Conservation (phyloP, 345 rosid species). For the Populus tremula region DNA sequence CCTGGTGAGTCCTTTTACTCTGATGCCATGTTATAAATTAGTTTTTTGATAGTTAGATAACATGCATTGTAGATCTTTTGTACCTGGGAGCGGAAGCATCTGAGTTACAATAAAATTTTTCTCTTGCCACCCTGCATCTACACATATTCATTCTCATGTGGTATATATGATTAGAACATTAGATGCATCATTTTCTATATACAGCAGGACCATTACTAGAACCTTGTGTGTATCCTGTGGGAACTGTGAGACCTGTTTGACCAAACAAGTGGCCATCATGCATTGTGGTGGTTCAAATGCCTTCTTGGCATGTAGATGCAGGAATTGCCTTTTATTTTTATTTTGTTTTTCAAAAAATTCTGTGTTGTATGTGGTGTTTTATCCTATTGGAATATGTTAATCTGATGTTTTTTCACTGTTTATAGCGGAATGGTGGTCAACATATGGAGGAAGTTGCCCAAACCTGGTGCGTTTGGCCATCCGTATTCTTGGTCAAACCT, state of each 20-base stretch:
- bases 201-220: slow-evolving; percentile 1
- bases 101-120: background rate
- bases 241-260: background rate
- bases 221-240: background rate
- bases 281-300: background rate
- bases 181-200: background rate
- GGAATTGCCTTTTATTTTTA: background rate
- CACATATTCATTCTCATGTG: background rate
- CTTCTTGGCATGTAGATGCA: background rate
- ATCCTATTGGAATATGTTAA: background rate
- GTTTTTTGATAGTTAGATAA: background rate
- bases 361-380: background rate
- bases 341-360: background rate
- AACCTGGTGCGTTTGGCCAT: slow-evolving; percentile 72
- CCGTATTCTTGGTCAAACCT: slow-evolving; percentile 77
- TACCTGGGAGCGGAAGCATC: background rate
- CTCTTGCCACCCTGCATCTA: background rate
- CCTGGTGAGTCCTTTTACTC: slow-evolving; percentile 50
- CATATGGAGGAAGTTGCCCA: slow-evolving; percentile 94
- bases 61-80: background rate
- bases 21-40: background rate
- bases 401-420: slow-evolving; percentile 9
- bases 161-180: background rate
- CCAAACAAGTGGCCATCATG: background rate
- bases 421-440: slow-evolving; percentile 97